Evolutionary conservation across 2,329 filamentous ascomycete species (phyloP).

Genomic region (Aspergillus sp.): DNA sequence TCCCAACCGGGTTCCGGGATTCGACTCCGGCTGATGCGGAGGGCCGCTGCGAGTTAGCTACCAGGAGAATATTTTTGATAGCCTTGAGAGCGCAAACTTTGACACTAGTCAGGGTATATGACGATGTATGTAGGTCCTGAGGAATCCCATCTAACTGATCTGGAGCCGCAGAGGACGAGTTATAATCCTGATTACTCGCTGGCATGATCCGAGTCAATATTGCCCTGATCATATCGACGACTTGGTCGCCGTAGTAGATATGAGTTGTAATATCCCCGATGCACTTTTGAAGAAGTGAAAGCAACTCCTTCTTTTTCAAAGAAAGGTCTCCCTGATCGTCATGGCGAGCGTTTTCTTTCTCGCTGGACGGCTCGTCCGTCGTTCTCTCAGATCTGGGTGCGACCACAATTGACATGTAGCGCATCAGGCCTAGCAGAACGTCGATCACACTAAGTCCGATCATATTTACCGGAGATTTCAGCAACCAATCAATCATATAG

Average conservation of each 20-base stretch:
- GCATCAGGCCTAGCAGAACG: conserved; percentile 80
- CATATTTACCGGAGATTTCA: conserved; percentile 87
- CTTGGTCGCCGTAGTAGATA: conserved; percentile 95
- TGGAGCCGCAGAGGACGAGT: conserved; percentile 51
- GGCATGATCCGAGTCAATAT: conserved; percentile 81
- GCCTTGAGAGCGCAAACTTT: conserved; percentile 71
- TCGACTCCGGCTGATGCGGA: conserved; percentile 65
- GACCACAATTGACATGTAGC: conserved; percentile 78
- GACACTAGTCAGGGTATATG: conserved; percentile 65
- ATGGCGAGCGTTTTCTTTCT: conserved; percentile 23
- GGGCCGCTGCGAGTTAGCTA: conserved; percentile 73
- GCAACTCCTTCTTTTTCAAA: conserved; percentile 63
- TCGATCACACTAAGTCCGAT: conserved; percentile 98
- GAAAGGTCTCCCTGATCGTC: conserved; percentile 44
- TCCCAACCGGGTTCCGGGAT: conserved; percentile 73
- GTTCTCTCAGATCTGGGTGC: conserved; percentile 59
- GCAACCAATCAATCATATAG: conserved; percentile 77
- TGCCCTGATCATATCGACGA: conserved; percentile 88
- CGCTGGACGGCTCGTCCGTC: conserved; percentile 29
- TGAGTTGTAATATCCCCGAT: conserved; percentile 92
- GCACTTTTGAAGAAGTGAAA: conserved; percentile 75
- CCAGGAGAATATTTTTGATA: conserved; percentile 79
- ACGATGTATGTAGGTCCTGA: conserved; percentile 42
- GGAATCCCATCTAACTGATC: conserved; percentile 55
- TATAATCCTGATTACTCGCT: conserved; percentile 48